Evolutionary conservation across 495 filamentous ascomycete species (phyloP).

Genomic region (Hapsidospora chrysogenum): DNA sequence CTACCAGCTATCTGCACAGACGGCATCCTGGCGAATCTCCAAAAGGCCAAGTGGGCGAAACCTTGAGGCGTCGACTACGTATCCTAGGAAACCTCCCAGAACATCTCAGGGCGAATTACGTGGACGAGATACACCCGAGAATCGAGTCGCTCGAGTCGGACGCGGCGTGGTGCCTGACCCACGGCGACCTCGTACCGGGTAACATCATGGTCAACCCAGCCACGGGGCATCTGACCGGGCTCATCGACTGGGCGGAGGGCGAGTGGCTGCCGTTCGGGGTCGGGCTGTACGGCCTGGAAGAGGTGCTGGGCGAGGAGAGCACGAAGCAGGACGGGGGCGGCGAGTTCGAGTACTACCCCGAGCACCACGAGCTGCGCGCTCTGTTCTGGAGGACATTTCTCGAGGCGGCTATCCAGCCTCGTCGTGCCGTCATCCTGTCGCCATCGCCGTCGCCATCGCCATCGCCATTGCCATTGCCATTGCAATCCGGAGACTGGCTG

Average conservation of each 20-base stretch:
- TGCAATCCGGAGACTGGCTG: too few relatives aligned
- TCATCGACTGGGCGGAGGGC: slow-evolving; percentile 46
- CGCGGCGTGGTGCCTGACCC: slow-evolving; percentile 35
- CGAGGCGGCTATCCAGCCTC: slow-evolving; percentile 8
- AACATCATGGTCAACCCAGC: slow-evolving; percentile 34
- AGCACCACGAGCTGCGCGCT: slow-evolving; percentile 19
- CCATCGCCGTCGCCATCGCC: too few relatives aligned
- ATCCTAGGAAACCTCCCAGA: background rate
- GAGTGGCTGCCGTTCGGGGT: slow-evolving; percentile 39
- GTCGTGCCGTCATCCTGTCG: too few relatives aligned
- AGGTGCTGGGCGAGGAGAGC: slow-evolving; percentile 26
- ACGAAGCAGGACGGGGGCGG: too few relatives aligned
- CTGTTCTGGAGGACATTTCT: slow-evolving; percentile 30
- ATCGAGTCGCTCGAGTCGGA: slow-evolving; percentile 20
- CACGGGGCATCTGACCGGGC: slow-evolving; percentile 18
- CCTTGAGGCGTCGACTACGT: slow-evolving; percentile 17
- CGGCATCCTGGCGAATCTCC: slow-evolving; percentile 1
- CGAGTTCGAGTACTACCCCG: slow-evolving; percentile 26
- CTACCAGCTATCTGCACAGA: slow-evolving; percentile 16
- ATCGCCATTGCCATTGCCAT: too few relatives aligned
- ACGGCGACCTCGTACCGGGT: slow-evolving; percentile 35
- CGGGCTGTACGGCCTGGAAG: slow-evolving; percentile 37
- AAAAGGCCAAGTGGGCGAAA: slow-evolving; percentile 17
- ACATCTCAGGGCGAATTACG: slow-evolving; percentile 12
- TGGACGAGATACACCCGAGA: slow-evolving; percentile 12